phyloP scores from a whole-genome alignment of 1,284 basidiomycete genomes.

The Cystobasidium sp. region DNA sequence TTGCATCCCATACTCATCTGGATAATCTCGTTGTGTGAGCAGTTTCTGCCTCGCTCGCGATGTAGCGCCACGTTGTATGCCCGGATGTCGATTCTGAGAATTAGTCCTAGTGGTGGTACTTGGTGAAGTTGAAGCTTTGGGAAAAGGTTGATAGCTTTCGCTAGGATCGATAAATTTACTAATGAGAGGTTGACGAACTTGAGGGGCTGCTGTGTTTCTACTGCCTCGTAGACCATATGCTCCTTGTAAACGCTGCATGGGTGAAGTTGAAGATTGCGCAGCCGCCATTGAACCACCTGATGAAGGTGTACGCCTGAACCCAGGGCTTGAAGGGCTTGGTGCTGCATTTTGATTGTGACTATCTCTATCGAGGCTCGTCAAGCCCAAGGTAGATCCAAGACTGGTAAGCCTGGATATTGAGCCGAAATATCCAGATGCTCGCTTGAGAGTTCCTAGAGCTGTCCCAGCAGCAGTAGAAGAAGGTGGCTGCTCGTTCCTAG shows the following conservation, averaged over 20 bases:
- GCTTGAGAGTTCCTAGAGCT: constrained; percentile 33
- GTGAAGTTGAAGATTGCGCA: constrained; percentile 2
- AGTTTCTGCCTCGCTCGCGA: constrained; percentile 39
- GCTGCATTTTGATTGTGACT: background rate
- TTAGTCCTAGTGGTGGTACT: background rate
- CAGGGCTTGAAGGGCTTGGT: constrained; percentile 25
- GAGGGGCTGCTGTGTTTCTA: background rate
- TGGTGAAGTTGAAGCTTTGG: constrained; percentile 15
- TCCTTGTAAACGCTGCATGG: constrained; percentile 19
- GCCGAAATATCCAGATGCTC: constrained; percentile 41
- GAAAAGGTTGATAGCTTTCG: constrained; percentile 32
- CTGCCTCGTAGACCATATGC: constrained; percentile 14
- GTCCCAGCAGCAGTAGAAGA: constrained; percentile 1
- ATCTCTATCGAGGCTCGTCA: constrained; percentile 21
- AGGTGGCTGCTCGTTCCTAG: constrained; percentile 8
- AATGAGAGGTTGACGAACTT: constrained; percentile 32
- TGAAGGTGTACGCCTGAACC: constrained; percentile 6
- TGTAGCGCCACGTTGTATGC: background rate
- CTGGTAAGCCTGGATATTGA: constrained; percentile 32
- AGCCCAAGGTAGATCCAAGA: constrained; percentile 28
- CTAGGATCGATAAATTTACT: constrained; percentile 42
- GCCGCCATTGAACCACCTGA: constrained; percentile 21
- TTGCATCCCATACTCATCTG: constrained; percentile 11
- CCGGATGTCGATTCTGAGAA: background rate
- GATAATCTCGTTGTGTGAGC: constrained; percentile 38